Evolutionary conservation across 495 filamentous ascomycete genomes (phyloP), one percentile per base, ranked within the genome.

Genomic region (Hypoxylon trugodes): DNA sequence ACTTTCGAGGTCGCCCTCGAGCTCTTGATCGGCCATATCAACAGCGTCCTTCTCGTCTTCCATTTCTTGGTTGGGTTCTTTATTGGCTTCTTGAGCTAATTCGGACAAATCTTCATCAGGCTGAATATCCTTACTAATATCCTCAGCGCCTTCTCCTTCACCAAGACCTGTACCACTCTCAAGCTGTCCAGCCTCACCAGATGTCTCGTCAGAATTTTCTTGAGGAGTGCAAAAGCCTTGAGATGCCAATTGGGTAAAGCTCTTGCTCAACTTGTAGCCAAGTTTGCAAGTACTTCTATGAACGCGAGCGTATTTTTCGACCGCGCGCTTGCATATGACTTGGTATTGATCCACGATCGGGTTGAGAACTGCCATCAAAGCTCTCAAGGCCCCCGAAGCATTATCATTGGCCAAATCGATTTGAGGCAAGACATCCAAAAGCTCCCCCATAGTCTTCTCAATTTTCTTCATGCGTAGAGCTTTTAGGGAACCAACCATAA

Each of bases 151-250:
- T 68, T 97, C 90, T 9, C 93, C 94, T 53, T 97, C 94, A 24
- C 95, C 96, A n/a, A 99, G 84, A 19, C 96, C 96, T 3, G 93
- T 98, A n/a, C 96, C 96, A 45, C 82, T 84, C 73, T 99, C 93
- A 35, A 96, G 79, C 63, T 93, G 86, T 4, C 91, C 90, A 13
- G 84, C 80, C 60, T 89, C 84, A 30, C 85, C 83, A 19, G 84
- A 79, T 42, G 88, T 85, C 4, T 84, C 79, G 32, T 85, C 84
- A 13, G 87, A 89, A 46, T 89, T 86, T 65, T 97, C 92, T 12
- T 85, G 77, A 2, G 96, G 96, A 22, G 85, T 89, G 72, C 96
- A 99, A 79, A 97, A 97, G 7, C 96, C 96, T 71, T 94, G 87
- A 5, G 84, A 82, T 1, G 89, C 86, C 25, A 98, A 80, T 43